Evolutionary conservation across 768 basidiomycete species (phyloP), one percentile per base, ranked within the genome.

Genomic region (Melanogaster broomeanus): DNA sequence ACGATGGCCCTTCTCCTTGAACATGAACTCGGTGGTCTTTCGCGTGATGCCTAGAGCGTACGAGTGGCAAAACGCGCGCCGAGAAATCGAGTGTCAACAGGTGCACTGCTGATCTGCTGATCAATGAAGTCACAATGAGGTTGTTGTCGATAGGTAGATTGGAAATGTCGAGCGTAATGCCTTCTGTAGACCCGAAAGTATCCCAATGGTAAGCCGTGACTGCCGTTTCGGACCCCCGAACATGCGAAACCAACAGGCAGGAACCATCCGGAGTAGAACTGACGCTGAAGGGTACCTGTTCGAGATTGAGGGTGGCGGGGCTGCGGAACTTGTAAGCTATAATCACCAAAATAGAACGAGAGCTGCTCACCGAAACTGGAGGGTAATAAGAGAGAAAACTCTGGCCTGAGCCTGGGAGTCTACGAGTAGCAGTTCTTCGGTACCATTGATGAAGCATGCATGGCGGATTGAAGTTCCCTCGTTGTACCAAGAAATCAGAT

Each of bases 21-120:
- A 82, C 63, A 70, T 73, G 59, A 80, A 81, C 53, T 82, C 78
- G 1, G 79, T 81, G 19, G 71, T 65, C 42, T 77, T 79, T 46
- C 74, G 75, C 7, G 77, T 79, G 61, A 84, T 81, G 33, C 75
- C 69, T 15, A 83, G 63, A 6, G 69, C 72, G 22, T 76, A 42
- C 0, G 82, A 83, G 22, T 61, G 59, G 41, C 76, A 73, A 22
- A n/a, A 47, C 42, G 4, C 58, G 64, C 13, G 58, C 19, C 3
- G 53, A 16, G 12, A 60, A 35, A 53, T 77, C 70, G 19, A 82
- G 61, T n/a, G 61, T 62, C 10, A 81, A 41, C 10, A 81, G 54
- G 60, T 81, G 74, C 6, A 76, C 67, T 51, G 63, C 67, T 16
- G 61, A 61, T 27, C 75, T 69, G 27, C 63, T 69, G 34, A 68